Base-by-base conservation (phyloP, 2,329 filamentous ascomycete genomes). In the Hypoxylon sp. region DNA sequence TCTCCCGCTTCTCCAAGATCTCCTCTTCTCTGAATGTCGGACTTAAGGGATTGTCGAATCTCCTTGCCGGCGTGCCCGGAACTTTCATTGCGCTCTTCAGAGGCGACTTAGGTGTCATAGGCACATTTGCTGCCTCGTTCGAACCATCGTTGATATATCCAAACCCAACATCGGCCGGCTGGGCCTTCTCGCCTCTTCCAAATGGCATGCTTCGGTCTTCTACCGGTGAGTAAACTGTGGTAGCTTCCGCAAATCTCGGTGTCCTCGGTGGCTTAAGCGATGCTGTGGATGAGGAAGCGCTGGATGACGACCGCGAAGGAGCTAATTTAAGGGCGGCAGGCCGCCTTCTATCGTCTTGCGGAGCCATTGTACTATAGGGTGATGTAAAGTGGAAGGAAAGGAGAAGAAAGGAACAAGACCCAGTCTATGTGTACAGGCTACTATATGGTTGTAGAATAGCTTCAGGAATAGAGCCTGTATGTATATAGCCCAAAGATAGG, bases 21-120 rank as follows among this genome's bases (percentile, higher is more conserved):
- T 95, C 89, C 81, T 98, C 95, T 82, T 98, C 93, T 56, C 88
- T 86, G 79, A 98, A 98, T 0, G 94, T 98, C 43, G 95, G 94
- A 81, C 94, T 98, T 71, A 97, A 82, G 19, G 93, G 92, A 79
- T 95, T 96, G 72, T 85, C 84, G 58, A 94, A 82, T 68, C 86
- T 88, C 75, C 91, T 87, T 28, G 87, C 93, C 3, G 93, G 90
- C 2, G 93, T 95, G 19, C 94, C 93, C 3, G 95, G 94, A 17
- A 92, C 90, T 82, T 89, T 97, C 85, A 98, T 86, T 59, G 94
- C 94, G 80, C 93, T 97, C 85, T 96, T 97, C 74, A 97, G 87
- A 5, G 93, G 93, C 19, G 92, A 91, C 74, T 86, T 90, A 58
- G 93, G 93, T 38, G 90, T 88, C 84, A 87, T 87, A 65, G 86